Evolutionary conservation across 1,284 basidiomycete genomes (phyloP).

Genomic region (Cryptococcus sp.): DNA sequence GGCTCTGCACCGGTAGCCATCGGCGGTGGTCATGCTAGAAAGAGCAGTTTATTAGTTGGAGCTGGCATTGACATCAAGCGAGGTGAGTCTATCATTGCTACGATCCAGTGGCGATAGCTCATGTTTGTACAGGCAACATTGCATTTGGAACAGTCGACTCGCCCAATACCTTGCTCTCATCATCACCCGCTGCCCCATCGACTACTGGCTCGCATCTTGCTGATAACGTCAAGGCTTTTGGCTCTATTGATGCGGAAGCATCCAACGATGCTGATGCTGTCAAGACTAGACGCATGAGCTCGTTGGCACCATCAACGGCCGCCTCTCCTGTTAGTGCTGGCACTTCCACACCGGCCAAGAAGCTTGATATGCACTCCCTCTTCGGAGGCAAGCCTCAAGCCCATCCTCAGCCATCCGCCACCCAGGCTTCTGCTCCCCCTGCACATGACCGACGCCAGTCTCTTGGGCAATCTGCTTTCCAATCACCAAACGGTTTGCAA

Average conservation of each 20-base stretch:
- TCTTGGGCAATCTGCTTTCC: slow-evolving; percentile 25
- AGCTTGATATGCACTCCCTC: slow-evolving; percentile 43
- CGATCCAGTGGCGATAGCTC: background rate
- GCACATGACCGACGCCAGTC: slow-evolving; percentile 38
- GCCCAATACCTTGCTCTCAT: slow-evolving; percentile 50
- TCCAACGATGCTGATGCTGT: slow-evolving; percentile 36
- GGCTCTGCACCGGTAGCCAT: slow-evolving; percentile 31
- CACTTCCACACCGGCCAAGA: slow-evolving; percentile 29
- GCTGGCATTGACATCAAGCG: slow-evolving; percentile 42
- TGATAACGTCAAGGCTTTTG: slow-evolving; percentile 70
- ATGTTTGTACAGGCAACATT: slow-evolving; percentile 51
- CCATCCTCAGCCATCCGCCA: slow-evolving; percentile 21
- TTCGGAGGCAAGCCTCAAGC: slow-evolving; percentile 43
- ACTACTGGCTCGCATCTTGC: slow-evolving; percentile 51
- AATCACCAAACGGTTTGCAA: slow-evolving; percentile 32
- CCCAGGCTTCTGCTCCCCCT: slow-evolving; percentile 23
- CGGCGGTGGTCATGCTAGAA: slow-evolving; percentile 34
- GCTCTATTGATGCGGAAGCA: slow-evolving; percentile 61
- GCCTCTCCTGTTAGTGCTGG: slow-evolving; percentile 59
- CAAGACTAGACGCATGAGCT: slow-evolving; percentile 40
- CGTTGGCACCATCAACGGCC: slow-evolving; percentile 21
- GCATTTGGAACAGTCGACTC: slow-evolving; percentile 78
- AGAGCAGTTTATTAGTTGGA: slow-evolving; percentile 49
- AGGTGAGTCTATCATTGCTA: slow-evolving; percentile 26
- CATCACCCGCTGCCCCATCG: slow-evolving; percentile 54